Conservation (phyloP, 2,329 filamentous ascomycete genomes). For the Colletotrichum tabaci region DNA sequence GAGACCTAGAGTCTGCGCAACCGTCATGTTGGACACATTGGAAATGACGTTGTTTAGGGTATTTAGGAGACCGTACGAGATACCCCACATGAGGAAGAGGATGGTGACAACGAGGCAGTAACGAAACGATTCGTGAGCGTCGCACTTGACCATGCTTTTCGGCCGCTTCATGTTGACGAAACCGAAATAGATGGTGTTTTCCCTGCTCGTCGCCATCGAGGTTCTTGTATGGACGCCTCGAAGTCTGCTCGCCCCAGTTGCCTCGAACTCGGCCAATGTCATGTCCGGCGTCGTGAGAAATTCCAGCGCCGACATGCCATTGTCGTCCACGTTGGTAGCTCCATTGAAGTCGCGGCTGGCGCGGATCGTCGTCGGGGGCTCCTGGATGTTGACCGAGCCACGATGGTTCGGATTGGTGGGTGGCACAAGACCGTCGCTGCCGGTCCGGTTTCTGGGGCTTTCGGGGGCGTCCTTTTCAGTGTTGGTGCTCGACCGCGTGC, state of each 20-base stretch:
- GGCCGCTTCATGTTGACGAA: constrained; percentile 80
- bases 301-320: constrained; percentile 56
- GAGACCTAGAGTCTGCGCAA: constrained; percentile 75
- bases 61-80: constrained; percentile 90
- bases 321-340: constrained; percentile 34
- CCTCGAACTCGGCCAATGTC: constrained; percentile 37
- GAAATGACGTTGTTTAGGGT: constrained; percentile 83
- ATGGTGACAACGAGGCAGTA: constrained; percentile 83
- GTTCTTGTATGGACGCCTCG: constrained; percentile 50
- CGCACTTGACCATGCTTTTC: constrained; percentile 79
- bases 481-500: constrained; percentile 53
- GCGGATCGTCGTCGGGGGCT: constrained; percentile 22
- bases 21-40: constrained; percentile 71
- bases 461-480: constrained; percentile 48
- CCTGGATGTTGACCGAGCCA: constrained; percentile 30
- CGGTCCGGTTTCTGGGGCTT: constrained; percentile 40
- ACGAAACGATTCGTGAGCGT: constrained; percentile 75
- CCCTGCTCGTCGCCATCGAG: constrained; percentile 54
- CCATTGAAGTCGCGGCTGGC: constrained; percentile 30
- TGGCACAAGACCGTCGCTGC: constrained; percentile 39
- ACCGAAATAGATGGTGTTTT: constrained; percentile 77
- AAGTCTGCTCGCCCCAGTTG: constrained; percentile 44
- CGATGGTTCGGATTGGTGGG: constrained; percentile 30
- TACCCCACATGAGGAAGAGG: constrained; percentile 90
- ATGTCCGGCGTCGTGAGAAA: constrained; percentile 61